Base-by-base conservation (phyloP, 345 rosid genomes). In the Populus ilicifolia region DNA sequence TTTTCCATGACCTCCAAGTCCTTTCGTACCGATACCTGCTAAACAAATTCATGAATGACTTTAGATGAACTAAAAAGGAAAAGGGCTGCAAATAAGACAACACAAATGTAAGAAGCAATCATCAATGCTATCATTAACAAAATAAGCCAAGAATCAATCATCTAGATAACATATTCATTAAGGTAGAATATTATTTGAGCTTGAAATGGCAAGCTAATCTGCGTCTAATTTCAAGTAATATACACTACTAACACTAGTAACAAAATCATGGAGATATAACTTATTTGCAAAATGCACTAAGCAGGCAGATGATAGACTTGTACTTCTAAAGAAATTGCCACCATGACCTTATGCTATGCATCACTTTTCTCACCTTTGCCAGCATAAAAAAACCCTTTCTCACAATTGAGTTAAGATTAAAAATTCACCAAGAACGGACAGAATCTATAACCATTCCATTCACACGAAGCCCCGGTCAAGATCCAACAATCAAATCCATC, bases 1-100 rank as follows among this genome's bases (percentile, higher is more conserved):
- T 84, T 89, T 92, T 76, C 93, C 95, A 8, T 89, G 81, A 62
- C 80, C 76, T 68, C 90, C 92, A 85, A 90, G 81, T 33, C 82
- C 90, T 35, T 82, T 86, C 5, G 67, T 77, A 27, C 83, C 84
- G 38, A 86, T 29, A 78, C 87, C 90, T 85, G 84, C 78, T 54
- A 77, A 63, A 75, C n/a, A 10, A 43, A 81, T 63, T 36, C 8
- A 68, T 48, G 50, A 77, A 35, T 61, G 66, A 76, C n/a, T 44
- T 54, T 56, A 16, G 20, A 63, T 29, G 29, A 8, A 4, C 33
- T 29, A 50, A 50, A 29, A 67, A 54, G 21, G 17, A 1, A 75
- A 50, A 21, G 8, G 10, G 9, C 8, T 54, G 35, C 36, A 50
- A 56, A 54, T 21, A 54, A 30, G 29, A 52, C n/a, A 72, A 38